Base-by-base conservation (phyloP, 1,139 yeast genomes). In the Candida sp. region DNA sequence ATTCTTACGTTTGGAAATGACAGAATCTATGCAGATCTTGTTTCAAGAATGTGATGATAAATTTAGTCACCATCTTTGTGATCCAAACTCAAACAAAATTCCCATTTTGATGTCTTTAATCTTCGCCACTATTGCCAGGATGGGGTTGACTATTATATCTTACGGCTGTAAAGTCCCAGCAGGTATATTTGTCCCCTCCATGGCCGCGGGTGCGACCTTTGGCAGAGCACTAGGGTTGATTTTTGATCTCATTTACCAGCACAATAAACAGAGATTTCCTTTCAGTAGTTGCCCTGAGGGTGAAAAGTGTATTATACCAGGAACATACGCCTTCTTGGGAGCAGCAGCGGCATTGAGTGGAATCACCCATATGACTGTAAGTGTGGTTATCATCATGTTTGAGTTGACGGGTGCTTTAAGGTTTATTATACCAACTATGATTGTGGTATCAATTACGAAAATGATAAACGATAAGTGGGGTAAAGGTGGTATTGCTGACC, bases 291-390 rank as follows among this genome's bases (percentile, higher is more conserved):
- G 82, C 48, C 59, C 70, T 1, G 52, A 48, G 4, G 58, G 52
- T 19, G 74, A 66, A 0, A 70, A 66, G 30, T 88, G 96, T 56
- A 79, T 91, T 21, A 87, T 91, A 2, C 95, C 97, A 0, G 98
- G 97, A 0, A 89, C 95, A 0, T 93, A 91, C 63, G 96, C 99
- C 0, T 84, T 95, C 47, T 76, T 95, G n/a, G 99, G 99, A 2
- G 98, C 99, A 0, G 98, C 95, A 0, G 95, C 98, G 1, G 90
- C 97, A 0, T 72, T 95, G 40, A 84, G 96, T 60, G 99, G 99
- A 4, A 89, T 90, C 21, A 93, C 99, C 0, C 88, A 93, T 53
- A 69, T 95, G 50, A 90, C 97, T 0, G 87, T 93, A 3, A 84
- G 98, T 0, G 96, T 93, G 8, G 99, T 90, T 1, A 93, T 95